A percentile compares a stretch with the other conserved stretches of the same genome.
Evolutionary conservation across 2,329 filamentous ascomycete species (phyloP).

Genomic region (Arachnopeziza araneosa): DNA sequence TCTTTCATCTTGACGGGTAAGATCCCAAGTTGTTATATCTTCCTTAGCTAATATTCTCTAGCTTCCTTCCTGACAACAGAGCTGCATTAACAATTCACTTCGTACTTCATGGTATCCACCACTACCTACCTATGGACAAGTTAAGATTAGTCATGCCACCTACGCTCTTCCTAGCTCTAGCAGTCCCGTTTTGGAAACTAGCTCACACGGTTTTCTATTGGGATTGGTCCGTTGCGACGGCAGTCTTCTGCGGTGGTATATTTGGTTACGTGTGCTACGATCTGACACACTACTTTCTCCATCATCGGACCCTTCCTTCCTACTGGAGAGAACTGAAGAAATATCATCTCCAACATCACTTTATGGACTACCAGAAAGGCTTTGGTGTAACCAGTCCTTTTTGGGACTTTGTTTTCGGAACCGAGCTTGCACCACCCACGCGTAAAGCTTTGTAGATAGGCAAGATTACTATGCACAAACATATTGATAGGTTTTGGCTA

Average conservation of each 20-base stretch:
- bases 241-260: conserved; percentile 82
- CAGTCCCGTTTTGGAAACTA: conserved; percentile 86
- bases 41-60: conserved; percentile 36
- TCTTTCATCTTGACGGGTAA: conserved; percentile 92
- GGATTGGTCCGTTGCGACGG: conserved; percentile 76
- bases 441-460: neutral
- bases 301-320: conserved; percentile 84
- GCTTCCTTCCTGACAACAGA: conserved; percentile 85
- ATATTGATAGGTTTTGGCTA: neutral
- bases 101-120: conserved; percentile 91
- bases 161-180: conserved; percentile 75
- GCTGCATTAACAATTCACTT: conserved; percentile 86
- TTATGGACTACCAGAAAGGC: conserved; percentile 94
- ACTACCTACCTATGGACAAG: conserved; percentile 99
- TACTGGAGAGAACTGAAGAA: conserved; percentile 95
- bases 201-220: conserved; percentile 77
- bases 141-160: conserved; percentile 97
- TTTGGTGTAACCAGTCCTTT: conserved; percentile 96
- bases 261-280: conserved; percentile 97
- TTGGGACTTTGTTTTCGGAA: conserved; percentile 92
- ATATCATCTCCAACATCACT: conserved; percentile 95
- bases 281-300: conserved; percentile 96
- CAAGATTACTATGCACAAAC: neutral
- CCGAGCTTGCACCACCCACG: conserved; percentile 53
- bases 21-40: conserved; percentile 30